Base-by-base conservation (phyloP, 352 stramenopile species). In the Phytopythium sindhum region DNA sequence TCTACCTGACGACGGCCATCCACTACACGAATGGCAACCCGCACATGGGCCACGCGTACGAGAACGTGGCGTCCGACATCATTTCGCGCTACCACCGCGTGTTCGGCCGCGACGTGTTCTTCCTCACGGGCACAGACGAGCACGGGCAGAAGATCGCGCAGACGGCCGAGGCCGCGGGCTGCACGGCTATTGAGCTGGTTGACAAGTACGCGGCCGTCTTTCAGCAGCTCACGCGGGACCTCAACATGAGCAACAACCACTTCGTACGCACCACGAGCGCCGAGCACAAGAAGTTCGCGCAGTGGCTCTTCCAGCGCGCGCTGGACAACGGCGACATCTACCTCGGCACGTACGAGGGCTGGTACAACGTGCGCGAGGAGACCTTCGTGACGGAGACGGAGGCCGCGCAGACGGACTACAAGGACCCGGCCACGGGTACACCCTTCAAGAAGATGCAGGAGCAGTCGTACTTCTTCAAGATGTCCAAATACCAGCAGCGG, bases 81-180 rank as follows among this genome's bases (percentile, higher is more conserved):
- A 95, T 99, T 67, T 85, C 83, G 44, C 89, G 98, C 24, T 99
- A 98, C 75, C 84, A 98, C 60, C 92, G 97, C 61, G 71, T 75
- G 61, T 95, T 91, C 63, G 92, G 90, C 11, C 79, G 87, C 39
- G 80, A 95, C 48, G 84, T 93, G 45, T 91, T 82, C 64, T 96
- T 96, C 72, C 71, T 96, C 47, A 96, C 88, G 48, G 86, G 86
- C 37, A 97, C 97, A 14, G 98, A 99, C 80, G 98, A 99, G 78
- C 98, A 99, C 72, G 98, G 98, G 17, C 97, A 99, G 81, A 99
- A 99, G 84, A 99, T 99, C 70, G 97, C 98, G 61, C 97, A 98
- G 69, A 98, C 96, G 24, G 98, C 97, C 0, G 96, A 97, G 54
- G 86, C 88, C 31, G 73, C 92, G 17, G 93, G 93, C 52, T 83